phyloP scores from a whole-genome alignment of 108 stramenopile species.

The Fistulifera pelliculosa region DNA sequence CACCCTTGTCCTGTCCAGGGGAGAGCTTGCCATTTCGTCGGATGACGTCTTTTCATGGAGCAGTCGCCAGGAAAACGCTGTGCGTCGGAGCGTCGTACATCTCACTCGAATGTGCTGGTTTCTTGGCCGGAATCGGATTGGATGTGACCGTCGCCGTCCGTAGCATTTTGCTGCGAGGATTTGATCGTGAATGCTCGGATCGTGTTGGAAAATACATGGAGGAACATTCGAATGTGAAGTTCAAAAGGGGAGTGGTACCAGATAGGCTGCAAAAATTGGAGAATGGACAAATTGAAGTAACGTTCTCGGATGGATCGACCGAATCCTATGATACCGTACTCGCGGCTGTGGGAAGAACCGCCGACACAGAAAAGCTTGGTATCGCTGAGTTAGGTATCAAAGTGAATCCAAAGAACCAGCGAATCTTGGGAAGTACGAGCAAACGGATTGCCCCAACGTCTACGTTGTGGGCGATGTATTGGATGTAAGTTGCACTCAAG shows the following conservation, averaged over 20 bases:
- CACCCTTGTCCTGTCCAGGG: conserved; percentile 71
- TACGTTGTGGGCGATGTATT: conserved; percentile 98
- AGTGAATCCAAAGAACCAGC: conserved; percentile 63
- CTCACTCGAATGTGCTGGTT: conserved; percentile 96
- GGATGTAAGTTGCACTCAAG: conserved; percentile 28
- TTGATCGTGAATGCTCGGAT: conserved; percentile 93
- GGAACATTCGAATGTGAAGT: conserved; percentile 67
- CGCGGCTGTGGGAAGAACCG: conserved; percentile 85
- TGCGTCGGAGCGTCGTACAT: conserved; percentile 98
- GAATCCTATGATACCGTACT: conserved; percentile 87
- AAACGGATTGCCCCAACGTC: conserved; percentile 83
- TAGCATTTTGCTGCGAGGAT: conserved; percentile 91
- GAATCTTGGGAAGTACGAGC: conserved; percentile 79
- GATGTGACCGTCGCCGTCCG: conserved; percentile 94
- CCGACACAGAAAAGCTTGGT: conserved; percentile 84
- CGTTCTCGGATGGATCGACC: conserved; percentile 68
- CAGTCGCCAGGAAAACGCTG: conserved; percentile 87
- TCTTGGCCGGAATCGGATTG: conserved; percentile 84
- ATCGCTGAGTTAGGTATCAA: conserved; percentile 69
- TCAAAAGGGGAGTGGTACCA: conserved; percentile 72
- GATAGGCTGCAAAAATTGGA: conserved; percentile 69
- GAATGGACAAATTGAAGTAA: conserved; percentile 72
- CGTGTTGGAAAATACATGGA: conserved; percentile 82
- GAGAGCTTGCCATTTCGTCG: conserved; percentile 89
- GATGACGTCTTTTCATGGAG: conserved; percentile 94